Base-by-base conservation (phyloP, 202 grass and related monocot genomes). In the Sporobolus alterniflorus region DNA sequence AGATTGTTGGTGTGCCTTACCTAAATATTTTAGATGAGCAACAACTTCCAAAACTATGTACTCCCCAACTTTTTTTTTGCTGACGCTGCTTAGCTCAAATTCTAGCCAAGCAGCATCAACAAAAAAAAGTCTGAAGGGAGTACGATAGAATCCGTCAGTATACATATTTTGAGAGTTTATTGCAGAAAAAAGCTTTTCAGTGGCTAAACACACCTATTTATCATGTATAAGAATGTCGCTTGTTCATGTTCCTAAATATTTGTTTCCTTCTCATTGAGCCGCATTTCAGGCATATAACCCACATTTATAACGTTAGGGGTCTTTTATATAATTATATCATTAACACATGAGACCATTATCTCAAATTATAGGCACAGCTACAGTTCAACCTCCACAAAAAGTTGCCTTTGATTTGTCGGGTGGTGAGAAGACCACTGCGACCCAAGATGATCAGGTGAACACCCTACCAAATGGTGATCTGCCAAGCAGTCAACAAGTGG, bases 301-400 rank as follows among this genome's bases (percentile, higher is more conserved):
- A 41, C 17, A 46, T 66, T 32, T 56, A 31, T 79, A 60, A 73
- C 8, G 18, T 59, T 25, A 64, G 47, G 40, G 73, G 20, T 36
- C 3, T 79, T 66, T 61, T n/a, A 59, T 34, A 28, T 40, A 7
- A 15, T 74, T 52, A 88, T 34, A 28, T 40, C 13, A 15, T 74
- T 52, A 88, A 10, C 33, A 79, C 59, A 41, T 67, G 42, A 28
- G 13, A 52, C 5, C 3, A 9, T n/a, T 66, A 13, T 46, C 32
- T 46, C 25, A 62, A 84, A 89, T 75, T 52, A 67, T n/a, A 80
- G 81, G 52, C 26, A 42, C 15, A 42, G 24, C 74, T 80, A 16
- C 75, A 62, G 62, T 84, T 55, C 69, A 74, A 20, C 5, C 62
- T 64, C 55, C 75, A 46, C 6, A 61, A 48, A 48, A 56, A 79